Conservation (phyloP, 345 rosid species). For the Odontarrhena argentea region DNA sequence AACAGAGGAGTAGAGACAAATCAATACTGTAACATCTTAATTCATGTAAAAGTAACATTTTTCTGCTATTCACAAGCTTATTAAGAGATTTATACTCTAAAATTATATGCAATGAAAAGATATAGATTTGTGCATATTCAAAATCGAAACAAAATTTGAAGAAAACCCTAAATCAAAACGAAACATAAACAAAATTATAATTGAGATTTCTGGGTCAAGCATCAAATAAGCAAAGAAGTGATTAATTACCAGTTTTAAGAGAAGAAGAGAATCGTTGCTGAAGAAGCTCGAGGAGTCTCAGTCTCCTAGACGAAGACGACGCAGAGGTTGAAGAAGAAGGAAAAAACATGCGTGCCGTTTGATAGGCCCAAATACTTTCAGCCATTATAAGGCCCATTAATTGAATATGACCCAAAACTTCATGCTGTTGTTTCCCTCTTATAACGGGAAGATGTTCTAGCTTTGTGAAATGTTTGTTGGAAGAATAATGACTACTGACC, state of each 20-base stretch:
- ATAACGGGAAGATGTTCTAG: not conserved
- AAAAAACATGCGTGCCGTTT: too few species aligned
- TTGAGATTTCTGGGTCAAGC: not conserved
- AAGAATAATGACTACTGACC: not conserved
- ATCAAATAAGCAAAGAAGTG: not conserved
- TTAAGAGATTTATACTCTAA: not conserved
- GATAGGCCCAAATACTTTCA: not conserved
- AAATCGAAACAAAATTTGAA: slow-evolving; percentile 1
- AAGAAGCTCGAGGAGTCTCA: slow-evolving; percentile 5
- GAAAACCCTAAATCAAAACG: not conserved
- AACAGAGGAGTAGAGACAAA: not conserved
- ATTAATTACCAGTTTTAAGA: slow-evolving; percentile 11
- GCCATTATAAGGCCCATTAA: not conserved
- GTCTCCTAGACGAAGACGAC: not conserved
- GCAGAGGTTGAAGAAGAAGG: not conserved
- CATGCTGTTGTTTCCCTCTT: not conserved
- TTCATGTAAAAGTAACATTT: not conserved
- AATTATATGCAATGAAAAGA: slow-evolving; percentile 3
- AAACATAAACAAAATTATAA: not conserved
- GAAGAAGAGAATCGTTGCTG: not conserved
- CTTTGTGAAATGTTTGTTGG: not conserved
- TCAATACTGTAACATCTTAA: not conserved
- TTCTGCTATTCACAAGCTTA: not conserved
- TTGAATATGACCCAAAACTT: not conserved
- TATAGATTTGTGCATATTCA: slow-evolving; percentile 12